These are phyloP conservation scores for Pelargonium myrrhifolium DNA, from an alignment of 441 rosid species.

Conservation along the genomic window DNA sequence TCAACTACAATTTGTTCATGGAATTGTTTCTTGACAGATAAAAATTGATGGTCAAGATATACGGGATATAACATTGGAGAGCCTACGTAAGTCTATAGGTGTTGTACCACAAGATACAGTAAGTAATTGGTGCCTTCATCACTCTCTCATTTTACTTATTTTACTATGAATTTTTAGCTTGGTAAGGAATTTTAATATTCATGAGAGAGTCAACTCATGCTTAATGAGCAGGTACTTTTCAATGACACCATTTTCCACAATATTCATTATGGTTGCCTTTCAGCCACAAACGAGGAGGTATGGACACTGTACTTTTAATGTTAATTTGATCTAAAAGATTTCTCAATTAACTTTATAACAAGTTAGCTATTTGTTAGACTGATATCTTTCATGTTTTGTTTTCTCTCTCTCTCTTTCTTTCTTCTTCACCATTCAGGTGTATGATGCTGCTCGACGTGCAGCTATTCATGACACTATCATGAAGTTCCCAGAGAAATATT, in stretches of 20 bases:
- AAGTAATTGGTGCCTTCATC: conserved; percentile 23
- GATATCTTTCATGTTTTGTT: not conserved
- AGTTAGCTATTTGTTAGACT: conserved; percentile 11
- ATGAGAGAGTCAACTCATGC: conserved; percentile 19
- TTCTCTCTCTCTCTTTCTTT: not conserved
- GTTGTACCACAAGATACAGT: conserved; percentile 99
- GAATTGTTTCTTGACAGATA: conserved; percentile 38
- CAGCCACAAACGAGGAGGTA: conserved; percentile 90
- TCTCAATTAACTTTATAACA: not conserved
- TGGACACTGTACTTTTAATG: conserved; percentile 14
- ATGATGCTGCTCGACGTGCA: conserved; percentile 88
- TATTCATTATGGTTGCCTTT: conserved; percentile 86
- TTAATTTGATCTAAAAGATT: not conserved
- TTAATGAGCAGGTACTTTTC: conserved; percentile 70
- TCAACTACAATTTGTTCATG: not conserved
- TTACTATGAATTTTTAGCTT: not conserved
- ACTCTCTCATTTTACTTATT: not conserved
- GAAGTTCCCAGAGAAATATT: conserved; percentile 85
- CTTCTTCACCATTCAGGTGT: conserved; percentile 47
- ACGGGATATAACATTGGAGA: conserved; percentile 62
- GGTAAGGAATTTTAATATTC: conserved; percentile 9
- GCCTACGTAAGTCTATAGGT: conserved; percentile 71
- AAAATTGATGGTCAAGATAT: conserved; percentile 85
- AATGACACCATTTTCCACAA: conserved; percentile 94
- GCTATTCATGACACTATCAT: conserved; percentile 88